Base-by-base conservation (phyloP, 768 basidiomycete genomes). In the Trametes coccinea region DNA sequence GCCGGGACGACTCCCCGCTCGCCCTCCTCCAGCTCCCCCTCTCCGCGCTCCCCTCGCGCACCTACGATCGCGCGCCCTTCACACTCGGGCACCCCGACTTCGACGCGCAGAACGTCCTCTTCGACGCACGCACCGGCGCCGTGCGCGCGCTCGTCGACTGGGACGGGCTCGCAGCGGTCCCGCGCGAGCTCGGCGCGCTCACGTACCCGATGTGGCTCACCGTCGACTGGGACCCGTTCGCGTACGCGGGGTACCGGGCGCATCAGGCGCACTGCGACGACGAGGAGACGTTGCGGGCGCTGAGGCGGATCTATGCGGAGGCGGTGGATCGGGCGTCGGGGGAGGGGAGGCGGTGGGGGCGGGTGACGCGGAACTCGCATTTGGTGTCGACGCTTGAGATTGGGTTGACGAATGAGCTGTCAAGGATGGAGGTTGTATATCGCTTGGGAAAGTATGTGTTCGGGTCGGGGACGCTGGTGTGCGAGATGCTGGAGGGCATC, bases 41-140 rank as follows among this genome's bases (percentile, higher is more conserved):
- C 41, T 40, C 30, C 43, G 43, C 40, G 4, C 27, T 58, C 14
- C 40, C 9, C 31, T 44, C 2, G 22, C 8, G 17, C 17, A 16
- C 4, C 44, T 44, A 22, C 50, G 58, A 59, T 44, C 0, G 31
- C 27, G 30, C 58, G 10, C 58, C 58, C 11, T 59, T 59, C 50
- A 27, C 40, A 9, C 31, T 53, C 41, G 41, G 27, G 7, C 58
- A 43, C 29, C 58, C 58, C 14, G 58, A 59, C 50, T 59, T 59
- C 58, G 50, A 59, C 58, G 34, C 49, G 40, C 58, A 59, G 43
- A 59, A 59, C 17, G 30, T 59, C 48, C 27, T 59, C 49, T 16
- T 59, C 27, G 39, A 43, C 40, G 48, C 22, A 22, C 22, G 29
- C 41, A 30, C 57, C 29, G 57, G 57, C 17, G 22, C 13, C 6